Conservation (phyloP, 148 eudicot species). For the Rhododendron mucronatum region DNA sequence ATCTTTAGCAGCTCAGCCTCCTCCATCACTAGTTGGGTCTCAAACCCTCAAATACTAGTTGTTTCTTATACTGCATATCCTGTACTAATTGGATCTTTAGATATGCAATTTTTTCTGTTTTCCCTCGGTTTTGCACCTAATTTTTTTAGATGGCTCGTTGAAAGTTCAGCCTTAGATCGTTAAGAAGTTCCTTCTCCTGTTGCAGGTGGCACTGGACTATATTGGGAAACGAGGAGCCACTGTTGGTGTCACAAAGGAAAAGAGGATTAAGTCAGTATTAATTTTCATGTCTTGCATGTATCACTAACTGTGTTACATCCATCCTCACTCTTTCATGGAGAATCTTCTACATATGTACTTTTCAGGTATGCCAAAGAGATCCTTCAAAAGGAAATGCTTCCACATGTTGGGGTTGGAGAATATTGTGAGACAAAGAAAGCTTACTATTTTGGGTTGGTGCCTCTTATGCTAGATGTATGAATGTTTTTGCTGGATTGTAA, state of each 20-base stretch:
- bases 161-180: not conserved
- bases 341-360: slow-evolving; percentile 1
- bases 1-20: not conserved
- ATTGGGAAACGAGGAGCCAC: slow-evolving; percentile 97
- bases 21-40: not conserved
- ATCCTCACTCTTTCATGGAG: not conserved
- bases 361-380: slow-evolving; percentile 82
- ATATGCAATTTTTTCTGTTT: not conserved
- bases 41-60: not conserved
- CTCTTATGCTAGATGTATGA: not conserved
- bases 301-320: not conserved
- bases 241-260: slow-evolving; percentile 88
- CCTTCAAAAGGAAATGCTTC: slow-evolving; percentile 98
- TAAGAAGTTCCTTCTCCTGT: not conserved
- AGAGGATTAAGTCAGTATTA: slow-evolving; percentile 72
- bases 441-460: slow-evolving; percentile 75
- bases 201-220: slow-evolving; percentile 90
- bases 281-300: slow-evolving; percentile 1
- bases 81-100: not conserved
- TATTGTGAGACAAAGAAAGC: slow-evolving; percentile 98
- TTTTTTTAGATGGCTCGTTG: not conserved
- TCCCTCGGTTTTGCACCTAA: not conserved
- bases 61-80: not conserved
- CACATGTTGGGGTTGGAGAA: slow-evolving; percentile 96
- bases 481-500: not conserved